Evolutionary conservation across 192 early-diverging fungal species (phyloP), one percentile per base, ranked within the genome.

Genomic region (Rhizoclosmatium globosum): DNA sequence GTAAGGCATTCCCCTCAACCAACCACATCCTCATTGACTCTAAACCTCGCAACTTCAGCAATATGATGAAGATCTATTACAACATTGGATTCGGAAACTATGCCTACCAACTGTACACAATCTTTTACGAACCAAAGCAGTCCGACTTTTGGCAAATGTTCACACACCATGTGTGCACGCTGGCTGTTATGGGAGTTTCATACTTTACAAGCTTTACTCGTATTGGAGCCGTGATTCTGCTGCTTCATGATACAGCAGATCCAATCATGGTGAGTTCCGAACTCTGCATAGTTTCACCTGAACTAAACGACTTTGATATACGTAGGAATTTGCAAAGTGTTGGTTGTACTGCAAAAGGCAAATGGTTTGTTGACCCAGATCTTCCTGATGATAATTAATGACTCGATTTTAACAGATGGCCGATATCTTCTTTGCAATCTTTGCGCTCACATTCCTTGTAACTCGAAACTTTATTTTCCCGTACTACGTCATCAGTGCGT

Each of bases 181-280:
- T 88, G 3, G 38, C 56, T 23, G 64, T 88, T 41, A 86, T 88
- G 46, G 68, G 43, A 19, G 46, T 79, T 39, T 81, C 78, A 46
- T 86, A 85, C 46, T 2, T 83, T 13, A 73, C 69, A 68, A 68
- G 79, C 13, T 86, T 78, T 67, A 84, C 78, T 45, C 71, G 87
- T 2, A 73, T 83, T 53, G 87, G 87, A 4, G 77, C 47, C 17
- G 80, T 82, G 50, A 84, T 86, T 58, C 61, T 83, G 1, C 62
- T 85, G 2, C 71, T 88, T 65, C 87, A 88, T 64, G 87, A 88
- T 57, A 13, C 77, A 2, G 23, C 64, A 45, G 87, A 88, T 73
- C 87, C 87, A 2, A 53, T 86, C 58, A 83, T 88, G 87, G 87
- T 53, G 0, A 13, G 50, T 53, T 53, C 50, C 50, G 9, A 53